Percentiles rank a stretch among this genome's conserved stretches.
Conservation (phyloP, 2,329 filamentous ascomycete genomes). For the Fusarium annulatum region DNA sequence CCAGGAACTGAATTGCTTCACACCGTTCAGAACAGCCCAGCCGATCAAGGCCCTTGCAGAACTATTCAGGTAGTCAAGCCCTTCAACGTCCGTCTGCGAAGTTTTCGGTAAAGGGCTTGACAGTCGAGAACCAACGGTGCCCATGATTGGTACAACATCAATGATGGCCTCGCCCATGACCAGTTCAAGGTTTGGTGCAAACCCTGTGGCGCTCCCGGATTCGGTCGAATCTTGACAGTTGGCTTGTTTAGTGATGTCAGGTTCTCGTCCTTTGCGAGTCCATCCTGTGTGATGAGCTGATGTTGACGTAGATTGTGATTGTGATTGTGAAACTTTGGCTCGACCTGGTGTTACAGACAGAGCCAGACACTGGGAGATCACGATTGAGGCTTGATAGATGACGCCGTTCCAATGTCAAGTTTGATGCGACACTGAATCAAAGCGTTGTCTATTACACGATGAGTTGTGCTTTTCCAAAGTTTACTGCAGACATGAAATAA, state of each 20-base stretch:
- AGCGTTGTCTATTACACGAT: not conserved
- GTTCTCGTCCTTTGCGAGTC: not conserved
- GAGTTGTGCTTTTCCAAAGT: not conserved
- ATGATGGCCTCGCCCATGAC: constrained; percentile 7
- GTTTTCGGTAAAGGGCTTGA: not conserved
- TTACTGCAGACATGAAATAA: not conserved
- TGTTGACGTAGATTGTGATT: constrained; percentile 4
- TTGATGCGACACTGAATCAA: not conserved
- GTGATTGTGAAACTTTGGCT: not conserved
- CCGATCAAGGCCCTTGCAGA: constrained; percentile 49
- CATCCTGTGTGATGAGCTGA: not conserved
- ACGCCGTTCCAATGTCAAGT: constrained; percentile 3
- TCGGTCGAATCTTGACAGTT: not conserved
- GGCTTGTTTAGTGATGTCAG: constrained; percentile 17
- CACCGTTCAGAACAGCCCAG: constrained; percentile 16
- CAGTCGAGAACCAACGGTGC: constrained; percentile 3
- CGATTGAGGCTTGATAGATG: constrained; percentile 11
- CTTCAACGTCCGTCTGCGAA: constrained; percentile 56
- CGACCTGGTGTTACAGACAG: not conserved
- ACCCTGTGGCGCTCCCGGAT: constrained; percentile 28
- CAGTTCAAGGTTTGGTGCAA: constrained; percentile 15
- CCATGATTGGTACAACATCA: constrained; percentile 8
- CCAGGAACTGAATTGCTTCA: constrained; percentile 13
- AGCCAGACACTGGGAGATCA: not conserved
- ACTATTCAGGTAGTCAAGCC: not conserved